Evolutionary conservation across 2,329 filamentous ascomycete genomes (phyloP), one percentile per base, ranked within the genome.

Genomic region (Pezicula rhizophila): DNA sequence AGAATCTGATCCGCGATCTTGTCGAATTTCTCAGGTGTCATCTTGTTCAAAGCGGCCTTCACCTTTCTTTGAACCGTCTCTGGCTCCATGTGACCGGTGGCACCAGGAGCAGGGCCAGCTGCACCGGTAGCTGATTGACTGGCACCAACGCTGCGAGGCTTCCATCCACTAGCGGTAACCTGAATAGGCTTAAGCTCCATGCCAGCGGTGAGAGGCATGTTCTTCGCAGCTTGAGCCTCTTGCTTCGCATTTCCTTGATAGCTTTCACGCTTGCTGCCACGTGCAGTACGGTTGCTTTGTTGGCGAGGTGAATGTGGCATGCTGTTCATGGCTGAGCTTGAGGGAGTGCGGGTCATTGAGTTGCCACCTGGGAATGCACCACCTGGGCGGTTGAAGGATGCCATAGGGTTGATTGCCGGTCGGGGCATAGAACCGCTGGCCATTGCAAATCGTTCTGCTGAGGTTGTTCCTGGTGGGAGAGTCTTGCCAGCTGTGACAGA

Each of bases 21-120:
- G 66, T 96, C 91, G 62, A 99, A 99, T 66, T 97, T 99, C 73
- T 99, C 93, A 0, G 93, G 93, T 0, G 93, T 97, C 93, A 99
- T 97, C 85, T 99, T 99, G 83, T 99, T 99, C 62, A 99, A 76
- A 53, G 88, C 88, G 56, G 90, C 87, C 84, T 99, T 99, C 67
- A 99, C 93, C 84, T 99, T 99, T 60, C 92, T 85, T 74, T 99
- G 93, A 50, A 99, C 93, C 76, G 93, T 82, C 61, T 92, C 89
- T 20, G 93, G 92, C 57, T 95, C 82, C 72, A 97, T 80, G 60
- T 88, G 78, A 8, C 75, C 73, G 48, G 71, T 60, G 46, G 64
- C 72, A 49, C 71, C 65, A 48, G 75, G 69, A 52, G 70, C 63
- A 49, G 69, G 65, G 34, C 69, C 66, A 39, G 69, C 53, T 35